Evolutionary conservation across 129 eudicot genomes (phyloP).

Genomic region (Lactuca sativa): DNA sequence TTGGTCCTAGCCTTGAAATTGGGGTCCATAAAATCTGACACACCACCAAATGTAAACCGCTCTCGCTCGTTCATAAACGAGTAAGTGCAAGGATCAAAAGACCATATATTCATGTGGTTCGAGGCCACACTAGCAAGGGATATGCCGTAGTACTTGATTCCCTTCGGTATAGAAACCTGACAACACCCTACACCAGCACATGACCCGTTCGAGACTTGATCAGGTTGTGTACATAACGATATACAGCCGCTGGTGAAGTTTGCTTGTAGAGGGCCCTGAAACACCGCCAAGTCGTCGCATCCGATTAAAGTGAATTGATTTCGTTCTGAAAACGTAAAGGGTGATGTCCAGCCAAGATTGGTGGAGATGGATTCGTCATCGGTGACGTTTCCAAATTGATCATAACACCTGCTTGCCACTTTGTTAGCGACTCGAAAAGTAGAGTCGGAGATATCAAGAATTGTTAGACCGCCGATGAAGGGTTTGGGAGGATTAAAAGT

Average conservation of each 20-base stretch:
- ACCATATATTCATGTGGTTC: conserved; percentile 9
- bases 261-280: background rate
- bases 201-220: conserved; percentile 33
- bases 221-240: conserved; percentile 30
- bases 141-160: conserved; percentile 16
- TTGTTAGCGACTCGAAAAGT: conserved; percentile 24
- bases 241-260: conserved; percentile 43
- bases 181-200: conserved; percentile 62
- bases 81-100: conserved; percentile 44
- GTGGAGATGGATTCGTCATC: background rate
- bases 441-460: conserved; percentile 22
- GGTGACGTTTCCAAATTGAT: background rate
- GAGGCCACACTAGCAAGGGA: background rate
- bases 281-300: conserved; percentile 40
- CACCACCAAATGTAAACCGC: conserved; percentile 35
- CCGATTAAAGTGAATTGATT: conserved; percentile 50
- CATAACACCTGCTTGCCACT: conserved; percentile 27
- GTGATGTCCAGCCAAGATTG: conserved; percentile 4
- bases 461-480: background rate
- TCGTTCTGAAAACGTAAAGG: conserved; percentile 34
- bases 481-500: conserved; percentile 34
- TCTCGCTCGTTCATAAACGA: conserved; percentile 55
- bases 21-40: conserved; percentile 36
- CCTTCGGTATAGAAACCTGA: conserved; percentile 52
- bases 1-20: conserved; percentile 20